Evolutionary conservation across 176 grass and related monocot species (phyloP), one percentile per base, ranked within the genome.

Genomic region (Pontederia crassipes): DNA sequence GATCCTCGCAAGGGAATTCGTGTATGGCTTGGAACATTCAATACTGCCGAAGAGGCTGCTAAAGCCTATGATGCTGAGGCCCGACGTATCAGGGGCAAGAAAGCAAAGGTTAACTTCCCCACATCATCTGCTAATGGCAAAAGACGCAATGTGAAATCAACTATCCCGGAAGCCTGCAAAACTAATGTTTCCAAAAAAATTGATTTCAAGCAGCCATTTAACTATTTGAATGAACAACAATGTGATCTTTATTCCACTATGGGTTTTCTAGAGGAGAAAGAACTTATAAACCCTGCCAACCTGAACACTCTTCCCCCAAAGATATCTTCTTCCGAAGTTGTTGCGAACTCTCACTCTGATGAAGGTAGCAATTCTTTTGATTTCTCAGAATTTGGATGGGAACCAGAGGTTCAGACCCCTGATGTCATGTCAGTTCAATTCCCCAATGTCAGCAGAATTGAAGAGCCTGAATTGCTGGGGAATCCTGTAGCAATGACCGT

Each of bases 11-110:
- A 95, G 74, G 89, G 89, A 46, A 78, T 81, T 28, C 75, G 89
- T 32, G 78, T 89, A 61, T 95, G 89, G 89, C 89, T 95, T 28
- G 89, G 89, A 64, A 95, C 89, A n/a, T 89, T 89, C 78, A 57
- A 80, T 48, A 82, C 85, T 51, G 72, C 84, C 16, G 78, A 94
- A 45, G 78, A 85, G 10, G 89, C 89, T 17, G 84, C 84, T 26
- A 70, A 67, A 0, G 84, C 89, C n/a, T 88, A 94, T 56, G 89
- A 94, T 53, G 62, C 68, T 9, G 84, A 81, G 67, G 81, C 89
- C 2, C 77, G 81, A 26, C 78, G 78, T 47, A 85, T 94, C 17
- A 74, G 84, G 6, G 89, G 89, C 46, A 82, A 72, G 79, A 94
- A 88, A 60, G 89, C 89, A 64, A 94, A 94, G 72, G 64, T 94